These are phyloP conservation scores for Lachnellula hyalina DNA, from an alignment of 2,329 filamentous ascomycete genomes.

Conservation along the genomic window DNA sequence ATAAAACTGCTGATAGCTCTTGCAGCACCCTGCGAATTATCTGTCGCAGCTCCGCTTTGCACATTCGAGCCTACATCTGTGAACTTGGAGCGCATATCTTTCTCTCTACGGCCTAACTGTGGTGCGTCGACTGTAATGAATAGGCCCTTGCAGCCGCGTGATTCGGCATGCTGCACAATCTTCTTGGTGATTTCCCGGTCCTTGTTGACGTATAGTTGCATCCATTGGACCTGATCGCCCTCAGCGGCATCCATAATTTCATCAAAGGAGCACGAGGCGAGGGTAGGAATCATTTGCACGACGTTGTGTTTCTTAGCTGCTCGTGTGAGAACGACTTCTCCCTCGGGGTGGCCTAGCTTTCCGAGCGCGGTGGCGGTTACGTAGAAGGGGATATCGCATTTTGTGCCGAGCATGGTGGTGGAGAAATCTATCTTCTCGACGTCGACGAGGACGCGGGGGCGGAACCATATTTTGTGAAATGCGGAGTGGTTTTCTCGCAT, in stretches of 20 bases:
- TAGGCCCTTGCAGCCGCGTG: slow-evolving; percentile 84
- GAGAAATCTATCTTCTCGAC: slow-evolving; percentile 81
- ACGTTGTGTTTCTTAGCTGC: slow-evolving; percentile 82
- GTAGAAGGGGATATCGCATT: slow-evolving; percentile 84
- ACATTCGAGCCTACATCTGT: slow-evolving; percentile 77
- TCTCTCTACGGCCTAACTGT: slow-evolving; percentile 89
- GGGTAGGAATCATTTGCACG: slow-evolving; percentile 96
- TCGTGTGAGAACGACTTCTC: slow-evolving; percentile 84
- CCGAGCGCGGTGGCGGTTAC: slow-evolving; percentile 93
- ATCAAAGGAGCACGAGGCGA: slow-evolving; percentile 95
- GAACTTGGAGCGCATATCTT: slow-evolving; percentile 96
- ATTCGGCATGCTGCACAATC: slow-evolving; percentile 89
- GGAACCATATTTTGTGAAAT: slow-evolving; percentile 97
- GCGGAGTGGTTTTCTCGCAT: slow-evolving; percentile 92
- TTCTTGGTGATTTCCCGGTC: slow-evolving; percentile 83
- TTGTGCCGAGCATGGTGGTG: slow-evolving; percentile 91
- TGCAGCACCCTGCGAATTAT: slow-evolving; percentile 86
- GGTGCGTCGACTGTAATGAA: slow-evolving; percentile 99
- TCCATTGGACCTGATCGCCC: slow-evolving; percentile 85
- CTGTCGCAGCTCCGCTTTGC: slow-evolving; percentile 68
- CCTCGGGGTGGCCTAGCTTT: slow-evolving; percentile 89
- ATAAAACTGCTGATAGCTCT: slow-evolving; percentile 96
- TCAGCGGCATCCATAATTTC: slow-evolving; percentile 84
- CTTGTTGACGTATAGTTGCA: slow-evolving; percentile 94
- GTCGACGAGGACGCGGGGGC: slow-evolving; percentile 81